Evolutionary conservation across 495 filamentous ascomycete genomes (phyloP).

Genomic region (Aspergillus sclerotioniger): DNA sequence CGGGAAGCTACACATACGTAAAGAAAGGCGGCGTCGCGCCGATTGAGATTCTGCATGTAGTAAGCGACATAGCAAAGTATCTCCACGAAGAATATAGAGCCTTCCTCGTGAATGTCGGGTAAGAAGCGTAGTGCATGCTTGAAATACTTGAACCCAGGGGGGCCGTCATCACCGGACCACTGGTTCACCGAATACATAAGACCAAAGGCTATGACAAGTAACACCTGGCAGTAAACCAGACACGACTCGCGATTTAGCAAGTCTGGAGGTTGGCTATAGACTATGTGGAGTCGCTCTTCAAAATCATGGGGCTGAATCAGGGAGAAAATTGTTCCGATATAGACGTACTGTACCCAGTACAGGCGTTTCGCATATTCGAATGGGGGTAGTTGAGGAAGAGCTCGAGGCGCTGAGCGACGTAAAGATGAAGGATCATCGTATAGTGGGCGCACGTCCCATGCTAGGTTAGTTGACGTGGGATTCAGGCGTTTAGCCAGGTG

Average conservation of each 20-base stretch:
- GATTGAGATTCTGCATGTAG: slow-evolving; percentile 53
- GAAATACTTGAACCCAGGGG: slow-evolving; percentile 52
- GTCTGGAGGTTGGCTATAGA: slow-evolving; percentile 37
- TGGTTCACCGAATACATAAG: slow-evolving; percentile 53
- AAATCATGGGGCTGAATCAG: slow-evolving; percentile 44
- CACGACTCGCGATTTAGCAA: slow-evolving; percentile 34
- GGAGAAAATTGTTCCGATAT: slow-evolving; percentile 53
- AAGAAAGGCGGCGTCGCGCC: slow-evolving; percentile 48
- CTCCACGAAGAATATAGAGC: slow-evolving; percentile 51
- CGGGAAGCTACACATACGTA: slow-evolving; percentile 27
- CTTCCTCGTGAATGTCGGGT: slow-evolving; percentile 50
- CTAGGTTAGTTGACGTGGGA: slow-evolving; percentile 32
- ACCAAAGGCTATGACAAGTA: slow-evolving; percentile 51
- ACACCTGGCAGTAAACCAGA: slow-evolving; percentile 37
- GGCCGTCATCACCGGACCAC: slow-evolving; percentile 47
- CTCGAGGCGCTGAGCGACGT: slow-evolving; percentile 24
- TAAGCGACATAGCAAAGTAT: slow-evolving; percentile 51
- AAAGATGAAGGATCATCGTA: slow-evolving; percentile 39
- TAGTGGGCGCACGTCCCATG: slow-evolving; percentile 41
- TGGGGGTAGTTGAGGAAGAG: slow-evolving; percentile 39
- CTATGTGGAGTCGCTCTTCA: slow-evolving; percentile 38
- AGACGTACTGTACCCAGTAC: slow-evolving; percentile 48
- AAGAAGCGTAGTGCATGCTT: slow-evolving; percentile 46
- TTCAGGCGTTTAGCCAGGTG: slow-evolving; percentile 38
- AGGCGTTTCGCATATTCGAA: slow-evolving; percentile 45